A percentile compares a stretch with the other conserved stretches of the same genome.
phyloP scores from a whole-genome alignment of 202 grass and related monocot species.

The Setaria italica region DNA sequence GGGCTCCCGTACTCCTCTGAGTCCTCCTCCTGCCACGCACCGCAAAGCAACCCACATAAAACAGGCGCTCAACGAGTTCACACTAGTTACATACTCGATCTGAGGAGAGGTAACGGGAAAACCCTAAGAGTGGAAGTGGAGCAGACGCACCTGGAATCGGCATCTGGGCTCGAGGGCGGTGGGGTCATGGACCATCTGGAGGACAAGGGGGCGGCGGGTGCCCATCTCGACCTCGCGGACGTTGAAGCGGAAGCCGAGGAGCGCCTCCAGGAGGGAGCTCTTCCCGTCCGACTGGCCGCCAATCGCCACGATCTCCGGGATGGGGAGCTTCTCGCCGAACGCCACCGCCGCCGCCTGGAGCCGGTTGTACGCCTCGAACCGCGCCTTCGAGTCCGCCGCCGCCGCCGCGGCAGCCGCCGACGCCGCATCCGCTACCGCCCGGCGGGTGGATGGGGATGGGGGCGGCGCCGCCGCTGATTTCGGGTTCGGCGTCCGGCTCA shows the following conservation, averaged over 20 bases:
- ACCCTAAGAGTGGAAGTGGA: slow-evolving; percentile 13
- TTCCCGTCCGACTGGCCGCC: slow-evolving; percentile 92
- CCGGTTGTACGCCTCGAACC: slow-evolving; percentile 98
- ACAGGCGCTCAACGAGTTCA: slow-evolving; percentile 38
- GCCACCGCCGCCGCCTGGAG: slow-evolving; percentile 91
- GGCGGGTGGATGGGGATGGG: slow-evolving; percentile 54
- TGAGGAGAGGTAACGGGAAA: not conserved
- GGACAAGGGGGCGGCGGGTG: slow-evolving; percentile 87
- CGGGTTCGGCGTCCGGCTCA: slow-evolving; percentile 56
- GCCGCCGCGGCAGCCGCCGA: slow-evolving; percentile 38
- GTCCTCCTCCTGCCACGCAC: slow-evolving; percentile 79
- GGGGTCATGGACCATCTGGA: slow-evolving; percentile 96
- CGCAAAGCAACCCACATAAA: slow-evolving; percentile 13
- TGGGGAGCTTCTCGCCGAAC: slow-evolving; percentile 95
- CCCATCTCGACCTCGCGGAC: slow-evolving; percentile 98
- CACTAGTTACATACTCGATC: slow-evolving; percentile 22
- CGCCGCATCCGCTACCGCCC: slow-evolving; percentile 38
- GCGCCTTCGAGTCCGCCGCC: slow-evolving; percentile 64
- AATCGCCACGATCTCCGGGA: slow-evolving; percentile 89
- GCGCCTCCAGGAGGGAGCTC: slow-evolving; percentile 89
- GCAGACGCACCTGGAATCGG: slow-evolving; percentile 77
- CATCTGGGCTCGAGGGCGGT: slow-evolving; percentile 90
- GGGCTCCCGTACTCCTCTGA: slow-evolving; percentile 90
- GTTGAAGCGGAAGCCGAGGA: slow-evolving; percentile 97
- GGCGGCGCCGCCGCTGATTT: slow-evolving; percentile 42